phyloP scores from a whole-genome alignment of 2,329 filamentous ascomycete genomes.

The Clonostachys solani region DNA sequence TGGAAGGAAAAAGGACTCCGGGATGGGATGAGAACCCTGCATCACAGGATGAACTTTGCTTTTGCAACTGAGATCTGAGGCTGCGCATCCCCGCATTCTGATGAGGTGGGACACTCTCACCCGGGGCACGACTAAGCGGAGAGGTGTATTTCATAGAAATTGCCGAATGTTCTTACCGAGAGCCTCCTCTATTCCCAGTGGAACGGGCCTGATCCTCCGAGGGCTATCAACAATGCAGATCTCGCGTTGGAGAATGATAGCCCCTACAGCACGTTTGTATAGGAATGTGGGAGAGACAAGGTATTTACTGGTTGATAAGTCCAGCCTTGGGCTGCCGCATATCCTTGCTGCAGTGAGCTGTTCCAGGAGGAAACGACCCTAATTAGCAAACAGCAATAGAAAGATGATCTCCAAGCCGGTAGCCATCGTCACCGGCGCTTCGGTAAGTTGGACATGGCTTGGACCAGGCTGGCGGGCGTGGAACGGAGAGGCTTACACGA shows the following conservation, averaged over 20 bases:
- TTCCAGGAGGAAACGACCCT: neutral
- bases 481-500: neutral
- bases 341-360: neutral
- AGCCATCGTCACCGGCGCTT: conserved; percentile 10
- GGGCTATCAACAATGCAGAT: neutral
- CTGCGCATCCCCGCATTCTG: too few species aligned
- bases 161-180: neutral
- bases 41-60: too few species aligned
- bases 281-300: neutral
- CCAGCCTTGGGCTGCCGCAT: neutral
- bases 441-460: conserved; percentile 2
- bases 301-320: neutral
- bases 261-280: neutral
- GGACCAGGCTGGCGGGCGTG: neutral
- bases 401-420: conserved; percentile 5
- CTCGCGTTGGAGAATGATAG: neutral
- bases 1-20: too few species aligned
- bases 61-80: too few species aligned
- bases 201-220: too few species aligned
- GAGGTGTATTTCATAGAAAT: neutral
- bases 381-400: too few species aligned
- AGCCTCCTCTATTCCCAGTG: too few species aligned
- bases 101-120: too few species aligned
- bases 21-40: too few species aligned
- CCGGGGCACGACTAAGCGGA: too few species aligned